A percentile compares a stretch with the other conserved stretches of the same genome.
Conservation (phyloP, 225 moss, liverwort and hornwort genomes). For the Straminergon stramineum region DNA sequence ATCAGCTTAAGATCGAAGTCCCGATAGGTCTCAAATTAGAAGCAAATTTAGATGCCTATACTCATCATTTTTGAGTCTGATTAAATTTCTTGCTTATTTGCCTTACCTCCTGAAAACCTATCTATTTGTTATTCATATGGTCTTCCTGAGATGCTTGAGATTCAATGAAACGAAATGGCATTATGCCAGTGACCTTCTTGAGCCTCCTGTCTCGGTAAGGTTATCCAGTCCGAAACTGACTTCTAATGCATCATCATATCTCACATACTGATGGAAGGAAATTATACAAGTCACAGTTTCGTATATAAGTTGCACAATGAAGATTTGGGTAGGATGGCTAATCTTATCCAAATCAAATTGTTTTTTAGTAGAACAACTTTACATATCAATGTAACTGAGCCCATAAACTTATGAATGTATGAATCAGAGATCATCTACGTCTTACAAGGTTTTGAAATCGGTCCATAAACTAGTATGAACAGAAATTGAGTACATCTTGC, state of each 20-base stretch:
- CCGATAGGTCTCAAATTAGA: not conserved
- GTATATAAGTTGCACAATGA: not conserved
- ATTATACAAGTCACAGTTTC: not conserved
- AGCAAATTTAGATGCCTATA: not conserved
- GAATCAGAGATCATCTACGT: not conserved
- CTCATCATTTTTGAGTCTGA: slow-evolving; percentile 18
- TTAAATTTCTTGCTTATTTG: not conserved
- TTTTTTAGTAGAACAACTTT: not conserved
- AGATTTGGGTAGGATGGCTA: not conserved
- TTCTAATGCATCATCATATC: not conserved
- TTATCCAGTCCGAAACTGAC: not conserved
- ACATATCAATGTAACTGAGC: not conserved
- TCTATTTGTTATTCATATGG: not conserved
- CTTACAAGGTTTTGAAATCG: not conserved
- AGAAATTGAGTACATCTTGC: not conserved
- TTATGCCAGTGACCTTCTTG: not conserved
- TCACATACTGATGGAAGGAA: not conserved
- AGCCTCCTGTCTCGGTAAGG: not conserved
- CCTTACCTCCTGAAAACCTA: not conserved
- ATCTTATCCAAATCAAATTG: not conserved
- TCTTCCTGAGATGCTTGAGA: not conserved
- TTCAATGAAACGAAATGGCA: not conserved
- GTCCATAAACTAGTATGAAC: not conserved
- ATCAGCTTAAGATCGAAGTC: not conserved
- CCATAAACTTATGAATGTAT: not conserved